Base-by-base conservation (phyloP, 345 rosid species). In the Anacardium occidentale region DNA sequence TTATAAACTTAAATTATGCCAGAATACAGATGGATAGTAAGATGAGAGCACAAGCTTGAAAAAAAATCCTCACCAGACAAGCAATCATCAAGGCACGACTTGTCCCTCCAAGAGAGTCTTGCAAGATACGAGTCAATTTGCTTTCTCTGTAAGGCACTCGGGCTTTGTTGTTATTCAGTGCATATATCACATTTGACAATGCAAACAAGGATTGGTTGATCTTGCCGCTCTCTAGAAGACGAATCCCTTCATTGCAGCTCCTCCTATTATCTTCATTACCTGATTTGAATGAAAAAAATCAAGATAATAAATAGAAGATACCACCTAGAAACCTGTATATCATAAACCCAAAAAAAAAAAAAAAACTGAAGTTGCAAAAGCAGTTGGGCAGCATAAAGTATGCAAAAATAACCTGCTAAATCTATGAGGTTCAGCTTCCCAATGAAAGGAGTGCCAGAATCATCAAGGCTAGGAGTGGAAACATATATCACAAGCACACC, bases 351-450 rank as follows among this genome's bases (percentile, higher is more conserved):
- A n/a, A n/a, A 51, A 50, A 61, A 51, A 50, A 58, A 68, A 61
- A 71, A 62, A 50, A 58, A 68, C 40, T 8, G 22, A 53, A 42
- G 21, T 13, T 51, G 3, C 17, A 18, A 14, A n/a, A 60, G 17
- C 12, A 10, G 3, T 61, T 70, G 54, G 47, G 62, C 7, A 47
- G 15, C 47, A 25, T 57, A 47, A 45, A 51, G 48, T 68, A 55
- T 15, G 52, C 18, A 8, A 71, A 22, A 65, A 5, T 6, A 50
- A 94, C 98, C 98, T 61, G 98, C 99, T 47, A 95, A 87, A 76
- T 95, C 99, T 72, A 95, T 90, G 69, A 95, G 91, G 79, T 92
- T 95, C 62, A 95, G 82, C 83, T 95, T 95, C 66, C 98, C 98
- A 66, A 71, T 72, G 54, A 83, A 47, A 40, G 69, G 20, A 56